A percentile compares a stretch with the other conserved stretches of the same genome.
Evolutionary conservation across 1,284 basidiomycete genomes (phyloP).

Genomic region (Athelia psychrophila): DNA sequence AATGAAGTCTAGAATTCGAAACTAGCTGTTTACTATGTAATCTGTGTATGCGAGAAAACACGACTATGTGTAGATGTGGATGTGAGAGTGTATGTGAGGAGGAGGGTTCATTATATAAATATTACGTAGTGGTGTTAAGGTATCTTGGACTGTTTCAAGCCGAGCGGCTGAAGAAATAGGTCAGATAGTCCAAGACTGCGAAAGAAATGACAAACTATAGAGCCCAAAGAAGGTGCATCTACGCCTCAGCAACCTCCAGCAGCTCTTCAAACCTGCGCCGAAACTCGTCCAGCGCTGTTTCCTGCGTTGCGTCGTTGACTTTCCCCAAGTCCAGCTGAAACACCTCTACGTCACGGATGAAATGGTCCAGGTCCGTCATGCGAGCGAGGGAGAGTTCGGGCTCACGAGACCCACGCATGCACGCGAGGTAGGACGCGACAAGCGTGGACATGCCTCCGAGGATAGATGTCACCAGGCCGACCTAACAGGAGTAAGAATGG

Average conservation of each 20-base stretch:
- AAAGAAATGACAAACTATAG: no score
- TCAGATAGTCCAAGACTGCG: no score
- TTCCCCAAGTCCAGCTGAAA: constrained; percentile 58
- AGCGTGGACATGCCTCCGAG: constrained; percentile 56
- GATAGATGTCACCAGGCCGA: constrained; percentile 33
- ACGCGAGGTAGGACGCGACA: constrained; percentile 68
- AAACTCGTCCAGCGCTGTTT: constrained; percentile 20
- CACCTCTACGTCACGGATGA: constrained; percentile 54
- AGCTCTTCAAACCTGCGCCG: constrained; percentile 33
- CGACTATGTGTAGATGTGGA: no score
- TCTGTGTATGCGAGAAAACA: no score
- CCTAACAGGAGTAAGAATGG: constrained; percentile 18
- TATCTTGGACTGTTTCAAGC: no score
- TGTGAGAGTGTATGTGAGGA: no score
- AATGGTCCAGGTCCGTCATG: constrained; percentile 59
- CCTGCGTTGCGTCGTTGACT: constrained; percentile 19
- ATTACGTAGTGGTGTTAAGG: no score
- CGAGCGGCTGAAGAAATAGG: no score
- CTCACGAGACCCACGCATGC: constrained; percentile 62
- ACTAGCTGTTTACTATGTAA: no score
- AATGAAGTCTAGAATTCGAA: no score
- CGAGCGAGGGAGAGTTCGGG: constrained; percentile 55
- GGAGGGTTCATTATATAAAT: no score
- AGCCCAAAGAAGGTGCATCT: not conserved
- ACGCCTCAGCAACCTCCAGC: constrained; percentile 28